Evolutionary conservation across 2,329 filamentous ascomycete genomes (phyloP), one percentile per base, ranked within the genome.

Genomic region (Calonectria hawksworthii): DNA sequence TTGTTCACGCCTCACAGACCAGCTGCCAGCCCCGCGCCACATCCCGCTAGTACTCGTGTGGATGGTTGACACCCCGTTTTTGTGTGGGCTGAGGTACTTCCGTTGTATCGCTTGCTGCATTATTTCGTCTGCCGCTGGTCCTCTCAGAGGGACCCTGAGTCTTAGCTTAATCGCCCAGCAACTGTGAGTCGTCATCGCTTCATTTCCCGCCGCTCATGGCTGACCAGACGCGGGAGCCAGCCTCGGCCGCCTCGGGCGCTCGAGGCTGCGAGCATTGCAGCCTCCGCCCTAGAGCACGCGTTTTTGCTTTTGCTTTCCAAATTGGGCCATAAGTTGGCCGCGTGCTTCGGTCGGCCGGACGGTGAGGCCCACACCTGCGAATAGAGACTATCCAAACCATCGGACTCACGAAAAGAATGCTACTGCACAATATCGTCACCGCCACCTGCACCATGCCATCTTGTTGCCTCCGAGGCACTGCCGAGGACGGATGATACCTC

Each of bases 201-300:
- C 80, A 81, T 81, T 80, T 81, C 80, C 79, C 75, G 72, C 44
- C 67, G 68, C 74, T 73, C 74, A 72, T 75, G 73, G 78, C 76
- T 80, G 77, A 79, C 75, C 77, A 76, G 66, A 74, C 71, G 73
- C 68, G 66, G 56, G 76, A 75, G 73, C 76, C 74, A 80, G 79
- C 78, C 74, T 80, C 73, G 78, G 76, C 64, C 79, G 71, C 69
- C 72, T 75, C 70, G 64, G 74, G 61, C 34, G 63, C 73, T 73
- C 74, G 70, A 79, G 73, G 77, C 75, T 74, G 71, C 21, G 38
- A 54, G 56, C 30, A 50, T 28, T 41, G 54, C 28, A 64, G 41
- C 50, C 68, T 52, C 50, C 51, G 51, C 61, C 52, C 70, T 59
- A 51, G 41, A 47, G 56, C 66, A 18, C 50, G 23, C 36, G 26